Evolutionary conservation across 1,284 basidiomycete species (phyloP).

Genomic region (Ustilago tritici): DNA sequence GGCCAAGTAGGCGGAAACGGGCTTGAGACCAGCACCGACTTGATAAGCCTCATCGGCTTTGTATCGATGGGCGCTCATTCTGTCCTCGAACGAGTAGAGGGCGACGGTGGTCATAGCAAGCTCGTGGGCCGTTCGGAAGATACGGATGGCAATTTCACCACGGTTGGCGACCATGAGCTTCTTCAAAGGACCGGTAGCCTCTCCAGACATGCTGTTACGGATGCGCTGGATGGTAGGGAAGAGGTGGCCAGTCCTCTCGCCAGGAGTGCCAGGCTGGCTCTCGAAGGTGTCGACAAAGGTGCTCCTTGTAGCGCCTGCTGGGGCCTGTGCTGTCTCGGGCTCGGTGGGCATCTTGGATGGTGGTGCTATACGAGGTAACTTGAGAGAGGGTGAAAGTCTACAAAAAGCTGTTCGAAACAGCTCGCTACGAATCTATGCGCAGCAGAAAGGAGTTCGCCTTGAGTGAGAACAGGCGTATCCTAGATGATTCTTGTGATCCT

Average conservation of each 20-base stretch:
- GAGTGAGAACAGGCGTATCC: neutral
- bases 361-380: neutral
- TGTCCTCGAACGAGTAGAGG: constrained; percentile 97
- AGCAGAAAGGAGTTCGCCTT: neutral
- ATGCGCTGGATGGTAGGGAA: constrained; percentile 65
- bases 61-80: constrained; percentile 95
- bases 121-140: constrained; percentile 98
- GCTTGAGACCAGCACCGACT: constrained; percentile 93
- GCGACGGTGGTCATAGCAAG: constrained; percentile 99
- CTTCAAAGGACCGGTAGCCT: constrained; percentile 54
- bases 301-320: constrained; percentile 49
- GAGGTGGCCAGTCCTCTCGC: constrained; percentile 61
- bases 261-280: constrained; percentile 63
- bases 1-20: constrained; percentile 95
- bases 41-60: constrained; percentile 99
- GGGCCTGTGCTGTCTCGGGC: constrained; percentile 56
- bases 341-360: constrained; percentile 37
- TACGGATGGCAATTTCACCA: constrained; percentile 93
- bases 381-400: neutral
- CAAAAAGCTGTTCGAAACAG: neutral
- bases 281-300: constrained; percentile 65
- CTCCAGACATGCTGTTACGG: constrained; percentile 56
- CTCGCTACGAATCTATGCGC: constrained; percentile 1
- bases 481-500: constrained; percentile 14
- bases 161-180: constrained; percentile 69